Percentiles rank a stretch among this genome's conserved stretches.
Conservation (phyloP, 176 grass and related monocot genomes). For the Dactylis glomerata region DNA sequence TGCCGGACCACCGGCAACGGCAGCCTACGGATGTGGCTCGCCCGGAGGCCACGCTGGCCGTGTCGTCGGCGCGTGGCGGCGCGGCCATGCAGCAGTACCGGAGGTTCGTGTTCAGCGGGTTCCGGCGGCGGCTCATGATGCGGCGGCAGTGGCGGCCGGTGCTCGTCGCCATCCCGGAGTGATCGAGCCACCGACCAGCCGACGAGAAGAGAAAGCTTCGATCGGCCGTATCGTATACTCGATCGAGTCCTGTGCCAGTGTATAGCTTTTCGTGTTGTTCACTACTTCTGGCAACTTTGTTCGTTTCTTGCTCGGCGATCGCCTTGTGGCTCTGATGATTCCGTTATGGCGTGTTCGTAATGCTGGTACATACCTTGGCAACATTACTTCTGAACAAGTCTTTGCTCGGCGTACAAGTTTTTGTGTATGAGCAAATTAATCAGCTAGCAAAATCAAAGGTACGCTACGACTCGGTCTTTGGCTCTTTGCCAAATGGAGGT, state of each 20-base stretch:
- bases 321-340: neutral
- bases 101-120: slow-evolving; percentile 52
- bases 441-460: neutral
- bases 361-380: slow-evolving; percentile 14
- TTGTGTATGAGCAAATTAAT: neutral
- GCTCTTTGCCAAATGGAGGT: slow-evolving; percentile 6
- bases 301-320: neutral
- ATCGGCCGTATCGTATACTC: neutral
- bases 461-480: slow-evolving; percentile 9
- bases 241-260: neutral
- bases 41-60: neutral
- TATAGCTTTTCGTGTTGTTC: slow-evolving; percentile 28
- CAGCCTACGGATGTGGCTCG: neutral
- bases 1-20: neutral
- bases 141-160: slow-evolving; percentile 66
- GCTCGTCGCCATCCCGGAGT: slow-evolving; percentile 90
- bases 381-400: neutral
- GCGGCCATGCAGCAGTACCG: slow-evolving; percentile 25
- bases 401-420: neutral
- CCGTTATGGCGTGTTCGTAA: neutral
- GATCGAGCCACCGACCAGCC: neutral
- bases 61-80: neutral
- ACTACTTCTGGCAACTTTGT: neutral
- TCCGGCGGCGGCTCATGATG: slow-evolving; percentile 60
- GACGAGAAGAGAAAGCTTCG: neutral